Evolutionary conservation across 495 filamentous ascomycete species (phyloP), one percentile per base, ranked within the genome.

Genomic region (Cudoniella acicularis): DNA sequence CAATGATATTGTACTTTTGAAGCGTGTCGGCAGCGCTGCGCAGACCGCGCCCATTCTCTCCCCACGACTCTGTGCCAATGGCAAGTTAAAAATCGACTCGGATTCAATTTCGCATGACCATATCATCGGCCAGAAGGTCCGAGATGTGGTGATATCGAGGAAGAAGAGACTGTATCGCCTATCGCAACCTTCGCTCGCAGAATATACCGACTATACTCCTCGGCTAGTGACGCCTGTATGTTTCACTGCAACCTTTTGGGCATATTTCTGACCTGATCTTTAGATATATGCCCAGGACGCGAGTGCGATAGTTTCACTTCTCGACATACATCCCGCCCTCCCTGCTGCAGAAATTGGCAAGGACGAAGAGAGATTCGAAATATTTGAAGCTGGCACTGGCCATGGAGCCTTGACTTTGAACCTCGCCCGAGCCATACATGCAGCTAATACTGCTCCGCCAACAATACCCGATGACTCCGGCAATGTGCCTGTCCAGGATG

Each of bases 361-460:
- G 6, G 73, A 72, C 9, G 43, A 24, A 4, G 56, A 67, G 2
- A 58, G 26, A 24, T 59, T 90, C 0, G 87, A 92, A 64, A 87
- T 92, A 40, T 83, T 93, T 30, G 89, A 93, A 70, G 88, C 88
- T 40, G 89, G 90, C 6, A 92, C 89, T 1, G 89, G 89, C 2
- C 86, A 91, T 74, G 89, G 88, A 49, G 84, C 85, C 11, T 70
- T 93, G 49, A 92, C 88, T 1, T 73, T 92, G 8, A 78, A 89
- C 60, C 77, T 92, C 13, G 82, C 86, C 20, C 80, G 86, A n/a
- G 87, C 87, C 26, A 82, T 92, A 21, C 87, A 91, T 68, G 88
- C 83, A 16, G 87, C 84, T 9, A 92, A 92, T 70, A 69, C 79
- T 54, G 49, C 60, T 11, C 54, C 73, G 11, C 60, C 63, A 1